Conservation (phyloP, 306 rosid species). For the Cicer bijugum region DNA sequence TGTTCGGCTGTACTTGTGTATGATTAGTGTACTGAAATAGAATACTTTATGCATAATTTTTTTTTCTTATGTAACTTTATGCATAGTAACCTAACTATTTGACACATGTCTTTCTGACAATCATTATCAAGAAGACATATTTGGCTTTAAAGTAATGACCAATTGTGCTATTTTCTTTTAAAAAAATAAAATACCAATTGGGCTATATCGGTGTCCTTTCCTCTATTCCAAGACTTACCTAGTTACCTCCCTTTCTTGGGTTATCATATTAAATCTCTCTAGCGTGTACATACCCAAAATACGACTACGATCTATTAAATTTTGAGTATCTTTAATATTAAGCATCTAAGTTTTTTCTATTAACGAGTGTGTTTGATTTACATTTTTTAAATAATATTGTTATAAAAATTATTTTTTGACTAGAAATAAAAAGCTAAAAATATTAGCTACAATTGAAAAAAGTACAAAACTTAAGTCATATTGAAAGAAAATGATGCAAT, state of each 20-base stretch:
- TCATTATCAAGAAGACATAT: constrained; percentile 7
- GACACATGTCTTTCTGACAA: constrained; percentile 43
- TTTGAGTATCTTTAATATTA: too few relatives aligned
- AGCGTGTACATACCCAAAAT: too few relatives aligned
- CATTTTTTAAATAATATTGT: too few relatives aligned
- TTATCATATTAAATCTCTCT: too few relatives aligned
- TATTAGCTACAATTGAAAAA: too few relatives aligned
- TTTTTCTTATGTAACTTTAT: neutral
- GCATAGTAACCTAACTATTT: constrained; percentile 5
- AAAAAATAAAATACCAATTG: neutral
- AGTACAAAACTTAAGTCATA: too few relatives aligned
- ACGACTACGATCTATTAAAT: too few relatives aligned
- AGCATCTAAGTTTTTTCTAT: too few relatives aligned
- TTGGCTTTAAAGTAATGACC: constrained; percentile 15
- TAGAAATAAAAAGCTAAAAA: too few relatives aligned
- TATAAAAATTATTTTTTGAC: too few relatives aligned
- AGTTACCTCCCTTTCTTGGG: neutral
- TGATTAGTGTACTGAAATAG: constrained; percentile 26
- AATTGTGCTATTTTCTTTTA: constrained; percentile 27
- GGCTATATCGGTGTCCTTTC: constrained; percentile 1
- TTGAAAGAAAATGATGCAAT: too few relatives aligned
- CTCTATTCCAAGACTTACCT: constrained; percentile 31
- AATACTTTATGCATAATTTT: constrained; percentile 16
- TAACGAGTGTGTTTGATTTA: too few relatives aligned
- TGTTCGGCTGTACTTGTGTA: constrained; percentile 45